Evolutionary conservation across 495 filamentous ascomycete species (phyloP).

Genomic region (Penicillium paradoxum): DNA sequence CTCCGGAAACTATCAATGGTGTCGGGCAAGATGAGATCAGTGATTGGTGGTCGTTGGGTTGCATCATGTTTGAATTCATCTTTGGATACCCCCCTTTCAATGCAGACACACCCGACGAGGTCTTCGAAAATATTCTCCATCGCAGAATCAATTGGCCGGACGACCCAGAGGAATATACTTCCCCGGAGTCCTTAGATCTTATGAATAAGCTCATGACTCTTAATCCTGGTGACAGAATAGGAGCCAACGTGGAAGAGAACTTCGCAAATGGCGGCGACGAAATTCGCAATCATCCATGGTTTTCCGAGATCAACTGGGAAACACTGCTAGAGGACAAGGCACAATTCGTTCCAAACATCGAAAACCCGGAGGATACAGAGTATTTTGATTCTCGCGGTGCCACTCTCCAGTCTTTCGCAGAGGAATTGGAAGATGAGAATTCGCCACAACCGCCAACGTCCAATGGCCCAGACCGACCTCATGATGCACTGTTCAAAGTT

Average conservation of each 20-base stretch:
- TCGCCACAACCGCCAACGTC: slow-evolving; percentile 55
- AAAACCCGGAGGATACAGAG: slow-evolving; percentile 95
- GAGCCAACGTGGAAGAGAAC: slow-evolving; percentile 75
- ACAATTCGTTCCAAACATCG: slow-evolving; percentile 86
- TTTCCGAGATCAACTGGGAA: slow-evolving; percentile 82
- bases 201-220: slow-evolving; percentile 86
- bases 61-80: slow-evolving; percentile 94
- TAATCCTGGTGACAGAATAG: slow-evolving; percentile 74
- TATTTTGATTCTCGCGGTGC: slow-evolving; percentile 95
- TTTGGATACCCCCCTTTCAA: slow-evolving; percentile 94
- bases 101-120: slow-evolving; percentile 80
- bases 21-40: slow-evolving; percentile 94
- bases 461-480: slow-evolving; percentile 73
- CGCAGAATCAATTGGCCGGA: slow-evolving; percentile 86
- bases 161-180: slow-evolving; percentile 64
- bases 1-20: slow-evolving; percentile 93
- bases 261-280: slow-evolving; percentile 79
- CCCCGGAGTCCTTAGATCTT: slow-evolving; percentile 82
- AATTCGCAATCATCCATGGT: slow-evolving; percentile 86
- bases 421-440: slow-evolving; percentile 87
- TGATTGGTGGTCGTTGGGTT: slow-evolving; percentile 99
- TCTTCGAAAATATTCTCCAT: slow-evolving; percentile 92
- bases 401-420: slow-evolving; percentile 79
- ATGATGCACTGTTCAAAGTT: slow-evolving; percentile 89
- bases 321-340: slow-evolving; percentile 87